These are phyloP conservation scores for Proliferodiscus dingleyae DNA, from an alignment of 2,329 filamentous ascomycete genomes.

Conservation along the genomic window DNA sequence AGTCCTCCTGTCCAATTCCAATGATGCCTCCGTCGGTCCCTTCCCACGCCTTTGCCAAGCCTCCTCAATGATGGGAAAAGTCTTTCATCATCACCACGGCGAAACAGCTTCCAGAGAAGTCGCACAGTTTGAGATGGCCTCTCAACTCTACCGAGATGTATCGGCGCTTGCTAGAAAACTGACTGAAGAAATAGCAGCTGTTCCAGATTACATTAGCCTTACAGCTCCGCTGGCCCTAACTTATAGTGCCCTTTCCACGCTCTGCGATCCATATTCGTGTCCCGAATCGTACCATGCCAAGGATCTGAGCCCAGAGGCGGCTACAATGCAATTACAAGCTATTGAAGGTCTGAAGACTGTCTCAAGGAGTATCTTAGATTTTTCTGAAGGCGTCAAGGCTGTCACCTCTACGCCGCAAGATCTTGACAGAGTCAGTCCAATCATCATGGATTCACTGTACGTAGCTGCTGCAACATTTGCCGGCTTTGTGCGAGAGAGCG, in stretches of 20 bases:
- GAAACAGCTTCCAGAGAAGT: conserved; percentile 19
- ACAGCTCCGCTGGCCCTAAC: conserved; percentile 26
- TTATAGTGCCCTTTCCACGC: conserved; percentile 29
- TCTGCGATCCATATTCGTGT: conserved; percentile 36
- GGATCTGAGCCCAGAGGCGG: conserved; percentile 19
- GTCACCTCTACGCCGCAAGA: conserved; percentile 21
- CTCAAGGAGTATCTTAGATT: conserved; percentile 27
- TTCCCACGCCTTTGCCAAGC: conserved; percentile 47
- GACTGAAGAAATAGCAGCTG: conserved; percentile 21
- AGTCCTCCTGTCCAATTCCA: conserved; percentile 31
- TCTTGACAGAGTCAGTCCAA: conserved; percentile 31
- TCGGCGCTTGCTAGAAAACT: conserved; percentile 23
- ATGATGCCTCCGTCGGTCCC: conserved; percentile 42
- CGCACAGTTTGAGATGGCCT: conserved; percentile 19
- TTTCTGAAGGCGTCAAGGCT: conserved; percentile 27
- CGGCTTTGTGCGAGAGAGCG: conserved; percentile 36
- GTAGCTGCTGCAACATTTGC: conserved; percentile 34
- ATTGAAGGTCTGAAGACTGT: conserved; percentile 32
- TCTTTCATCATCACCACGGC: conserved; percentile 30
- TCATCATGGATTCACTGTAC: conserved; percentile 37
- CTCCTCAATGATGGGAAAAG: conserved; percentile 32
- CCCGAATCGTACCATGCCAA: conserved; percentile 11
- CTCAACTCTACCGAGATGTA: conserved; percentile 24
- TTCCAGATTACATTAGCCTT: conserved; percentile 23
- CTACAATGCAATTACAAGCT: conserved; percentile 32